Conservation (phyloP, 306 rosid genomes). For the Vigna trinervia region DNA sequence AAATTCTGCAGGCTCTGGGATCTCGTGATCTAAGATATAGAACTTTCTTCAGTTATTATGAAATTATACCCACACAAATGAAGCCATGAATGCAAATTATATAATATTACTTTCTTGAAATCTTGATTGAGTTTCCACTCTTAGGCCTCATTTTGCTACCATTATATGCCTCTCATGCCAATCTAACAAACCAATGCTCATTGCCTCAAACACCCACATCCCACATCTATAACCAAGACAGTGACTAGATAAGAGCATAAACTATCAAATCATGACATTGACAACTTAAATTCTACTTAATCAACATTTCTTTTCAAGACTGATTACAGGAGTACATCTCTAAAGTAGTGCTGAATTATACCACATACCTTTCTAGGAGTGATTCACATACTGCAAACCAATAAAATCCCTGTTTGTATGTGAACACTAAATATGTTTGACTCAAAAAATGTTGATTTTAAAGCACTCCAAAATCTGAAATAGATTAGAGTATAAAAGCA, state of each 20-base stretch:
- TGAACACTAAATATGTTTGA: constrained; percentile 2
- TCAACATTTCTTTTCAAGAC: background rate
- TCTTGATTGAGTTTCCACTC: constrained; percentile 7
- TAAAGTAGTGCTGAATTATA: constrained; percentile 16
- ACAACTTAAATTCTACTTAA: constrained; percentile 27
- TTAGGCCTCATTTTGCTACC: background rate
- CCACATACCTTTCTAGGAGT: constrained; percentile 16
- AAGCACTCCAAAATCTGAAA: constrained; percentile 44
- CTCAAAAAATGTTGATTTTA: constrained; percentile 26
- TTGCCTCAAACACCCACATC: constrained; percentile 6
- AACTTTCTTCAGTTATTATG: constrained; percentile 15
- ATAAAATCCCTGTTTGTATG: constrained; percentile 22
- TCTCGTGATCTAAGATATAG: background rate
- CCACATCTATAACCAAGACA: constrained; percentile 2
- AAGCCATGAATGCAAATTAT: constrained; percentile 13
- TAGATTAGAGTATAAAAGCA: constrained; percentile 25
- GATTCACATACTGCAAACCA: constrained; percentile 34
- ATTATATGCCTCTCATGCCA: constrained; percentile 11
- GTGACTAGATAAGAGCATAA: constrained; percentile 18
- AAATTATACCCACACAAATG: constrained; percentile 19
- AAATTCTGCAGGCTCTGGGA: background rate
- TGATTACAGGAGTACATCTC: constrained; percentile 23
- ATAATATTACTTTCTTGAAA: constrained; percentile 26
- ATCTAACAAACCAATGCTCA: constrained; percentile 31
- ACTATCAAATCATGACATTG: constrained; percentile 22